phyloP scores from a whole-genome alignment of 2,329 filamentous ascomycete genomes.

The Penicillium sp. region DNA sequence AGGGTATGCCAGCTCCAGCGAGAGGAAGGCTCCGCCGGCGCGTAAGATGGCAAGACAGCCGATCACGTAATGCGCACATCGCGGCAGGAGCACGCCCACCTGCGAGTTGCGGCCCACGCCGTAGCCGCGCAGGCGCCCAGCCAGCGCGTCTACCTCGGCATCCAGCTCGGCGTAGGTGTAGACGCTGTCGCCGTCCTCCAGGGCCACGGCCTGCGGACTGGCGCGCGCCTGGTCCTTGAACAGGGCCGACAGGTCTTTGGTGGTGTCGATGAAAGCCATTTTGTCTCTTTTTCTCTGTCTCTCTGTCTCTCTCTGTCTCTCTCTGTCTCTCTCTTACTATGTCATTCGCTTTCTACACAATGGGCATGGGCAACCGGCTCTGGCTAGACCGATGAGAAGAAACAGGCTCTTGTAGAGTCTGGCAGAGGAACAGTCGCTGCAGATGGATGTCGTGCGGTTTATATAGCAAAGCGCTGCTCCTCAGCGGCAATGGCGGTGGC shows the following conservation, averaged over 20 bases:
- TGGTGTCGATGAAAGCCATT: constrained; percentile 66
- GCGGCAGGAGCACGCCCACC: constrained; percentile 70
- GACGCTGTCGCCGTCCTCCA: constrained; percentile 64
- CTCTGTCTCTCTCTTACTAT: not conserved
- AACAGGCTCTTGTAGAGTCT: too few species aligned
- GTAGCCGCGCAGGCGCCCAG: constrained; percentile 59
- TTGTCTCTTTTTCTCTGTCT: constrained; percentile 16
- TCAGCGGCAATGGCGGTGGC: not conserved
- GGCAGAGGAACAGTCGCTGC: too few species aligned
- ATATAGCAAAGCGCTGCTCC: not conserved
- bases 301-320: too few species aligned
- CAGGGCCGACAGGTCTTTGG: constrained; percentile 68
- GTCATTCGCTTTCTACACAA: not conserved
- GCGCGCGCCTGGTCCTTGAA: constrained; percentile 65
- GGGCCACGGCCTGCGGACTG: constrained; percentile 65
- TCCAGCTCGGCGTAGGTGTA: constrained; percentile 74
- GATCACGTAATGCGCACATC: constrained; percentile 75
- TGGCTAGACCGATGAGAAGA: too few species aligned
- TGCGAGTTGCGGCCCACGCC: constrained; percentile 69
- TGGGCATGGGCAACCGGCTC: too few species aligned
- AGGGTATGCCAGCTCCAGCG: constrained; percentile 75
- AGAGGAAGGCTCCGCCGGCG: constrained; percentile 74
- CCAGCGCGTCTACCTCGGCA: constrained; percentile 61
- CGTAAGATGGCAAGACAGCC: constrained; percentile 73
- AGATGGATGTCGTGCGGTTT: too few species aligned